Evolutionary conservation across 2,329 filamentous ascomycete species (phyloP).

Genomic region (Aspergillus ruber): DNA sequence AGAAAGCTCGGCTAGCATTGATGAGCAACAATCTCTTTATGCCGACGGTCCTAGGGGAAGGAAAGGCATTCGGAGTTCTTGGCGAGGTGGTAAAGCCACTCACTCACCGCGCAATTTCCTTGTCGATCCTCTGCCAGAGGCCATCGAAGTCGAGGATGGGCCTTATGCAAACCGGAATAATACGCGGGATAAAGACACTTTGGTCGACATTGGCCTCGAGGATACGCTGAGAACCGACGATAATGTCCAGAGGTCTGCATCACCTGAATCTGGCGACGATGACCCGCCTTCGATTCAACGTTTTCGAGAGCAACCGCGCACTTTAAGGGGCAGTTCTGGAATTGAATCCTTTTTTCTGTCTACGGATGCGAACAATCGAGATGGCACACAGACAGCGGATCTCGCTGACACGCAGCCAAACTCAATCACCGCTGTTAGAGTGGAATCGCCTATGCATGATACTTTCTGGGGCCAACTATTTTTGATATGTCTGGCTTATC

Average conservation of each 20-base stretch:
- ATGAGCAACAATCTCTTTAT: conserved; percentile 40
- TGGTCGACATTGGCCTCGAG: conserved; percentile 84
- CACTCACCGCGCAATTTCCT: conserved; percentile 33
- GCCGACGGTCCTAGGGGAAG: conserved; percentile 35
- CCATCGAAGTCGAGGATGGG: conserved; percentile 29
- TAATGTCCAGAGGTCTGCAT: conserved; percentile 37
- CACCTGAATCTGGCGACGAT: conserved; percentile 40
- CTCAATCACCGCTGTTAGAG: conserved; percentile 52
- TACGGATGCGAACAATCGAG: conserved; percentile 45
- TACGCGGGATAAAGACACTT: conserved; percentile 55
- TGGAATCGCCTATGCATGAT: conserved; percentile 74
- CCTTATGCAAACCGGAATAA: conserved; percentile 29
- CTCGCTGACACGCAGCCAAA: conserved; percentile 50
- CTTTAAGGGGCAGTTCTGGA: conserved; percentile 30
- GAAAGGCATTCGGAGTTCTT: conserved; percentile 52
- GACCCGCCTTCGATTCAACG: conserved; percentile 50
- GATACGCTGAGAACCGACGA: conserved; percentile 49
- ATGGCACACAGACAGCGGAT: conserved; percentile 42
- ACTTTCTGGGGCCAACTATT: conserved; percentile 89
- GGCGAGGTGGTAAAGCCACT: conserved; percentile 44
- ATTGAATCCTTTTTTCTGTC: conserved; percentile 41
- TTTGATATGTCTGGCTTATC: conserved; percentile 71
- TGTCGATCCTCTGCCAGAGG: conserved; percentile 28
- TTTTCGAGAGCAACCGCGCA: conserved; percentile 43
- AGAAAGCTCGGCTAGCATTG: conserved; percentile 52